A percentile compares a stretch with the other conserved stretches of the same genome.
Conservation (phyloP, 495 filamentous ascomycete genomes). For the Rusavskia elegans region DNA sequence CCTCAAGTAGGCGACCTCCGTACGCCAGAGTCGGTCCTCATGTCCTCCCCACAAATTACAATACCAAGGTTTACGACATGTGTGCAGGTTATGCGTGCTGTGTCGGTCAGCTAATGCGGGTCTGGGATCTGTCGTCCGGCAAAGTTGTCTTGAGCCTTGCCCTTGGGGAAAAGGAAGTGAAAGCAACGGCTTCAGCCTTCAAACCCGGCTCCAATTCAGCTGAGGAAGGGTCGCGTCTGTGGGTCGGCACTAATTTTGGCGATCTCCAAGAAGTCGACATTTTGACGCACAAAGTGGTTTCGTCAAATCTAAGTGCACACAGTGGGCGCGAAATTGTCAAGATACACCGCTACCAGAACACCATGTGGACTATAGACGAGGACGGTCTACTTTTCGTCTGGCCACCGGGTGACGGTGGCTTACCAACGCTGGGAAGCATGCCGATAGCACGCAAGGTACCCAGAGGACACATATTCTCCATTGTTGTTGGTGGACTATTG, state of each 20-base stretch:
- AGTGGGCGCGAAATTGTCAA: conserved; percentile 69
- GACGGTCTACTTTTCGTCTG: conserved; percentile 78
- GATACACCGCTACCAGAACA: conserved; percentile 70
- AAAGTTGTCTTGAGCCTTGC: conserved; percentile 63
- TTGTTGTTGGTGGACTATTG: conserved; percentile 60
- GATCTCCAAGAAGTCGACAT: conserved; percentile 85
- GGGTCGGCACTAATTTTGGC: conserved; percentile 77
- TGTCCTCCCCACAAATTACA: conserved; percentile 70
- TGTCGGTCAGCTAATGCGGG: conserved; percentile 64
- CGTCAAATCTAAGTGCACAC: conserved; percentile 53
- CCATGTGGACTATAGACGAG: conserved; percentile 92
- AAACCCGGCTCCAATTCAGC: conserved; percentile 58
- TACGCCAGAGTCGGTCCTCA: conserved; percentile 47
- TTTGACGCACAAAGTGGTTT: conserved; percentile 44
- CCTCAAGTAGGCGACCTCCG: conserved; percentile 71
- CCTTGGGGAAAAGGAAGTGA: conserved; percentile 61
- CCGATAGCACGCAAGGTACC: conserved; percentile 54
- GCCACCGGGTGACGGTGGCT: conserved; percentile 60
- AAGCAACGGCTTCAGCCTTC: conserved; percentile 66
- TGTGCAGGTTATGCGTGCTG: conserved; percentile 82
- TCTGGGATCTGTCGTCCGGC: conserved; percentile 73
- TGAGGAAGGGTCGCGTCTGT: conserved; percentile 71
- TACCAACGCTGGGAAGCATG: conserved; percentile 53
- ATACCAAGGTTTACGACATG: conserved; percentile 70
- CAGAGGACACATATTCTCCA: conserved; percentile 73